Evolutionary conservation across 306 rosid species (phyloP).

Genomic region (Sechiopsis laciniata): DNA sequence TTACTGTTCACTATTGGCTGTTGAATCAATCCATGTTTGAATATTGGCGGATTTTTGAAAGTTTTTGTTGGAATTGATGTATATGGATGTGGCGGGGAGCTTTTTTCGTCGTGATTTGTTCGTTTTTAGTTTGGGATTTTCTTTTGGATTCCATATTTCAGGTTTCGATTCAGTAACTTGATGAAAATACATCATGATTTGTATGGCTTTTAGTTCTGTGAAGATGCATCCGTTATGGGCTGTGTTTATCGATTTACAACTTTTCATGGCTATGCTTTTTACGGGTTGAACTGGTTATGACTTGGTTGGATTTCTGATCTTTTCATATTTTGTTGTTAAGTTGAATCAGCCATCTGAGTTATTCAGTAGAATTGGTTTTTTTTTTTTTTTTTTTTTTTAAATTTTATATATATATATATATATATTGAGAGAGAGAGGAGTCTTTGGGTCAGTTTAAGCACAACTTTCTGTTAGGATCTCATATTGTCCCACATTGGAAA

Average conservation of each 20-base stretch:
- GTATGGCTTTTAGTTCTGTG: background rate
- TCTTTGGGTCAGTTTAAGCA: too few relatives aligned
- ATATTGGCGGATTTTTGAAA: background rate
- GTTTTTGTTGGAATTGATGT: background rate
- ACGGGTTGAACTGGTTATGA: background rate
- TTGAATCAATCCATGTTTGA: background rate
- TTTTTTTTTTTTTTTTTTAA: too few relatives aligned
- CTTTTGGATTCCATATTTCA: background rate
- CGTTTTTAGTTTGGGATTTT: background rate
- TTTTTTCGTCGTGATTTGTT: background rate
- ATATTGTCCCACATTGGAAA: too few relatives aligned
- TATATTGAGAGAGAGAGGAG: too few relatives aligned
- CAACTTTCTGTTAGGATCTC: too few relatives aligned
- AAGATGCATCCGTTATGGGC: background rate
- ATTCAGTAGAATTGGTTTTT: too few relatives aligned
- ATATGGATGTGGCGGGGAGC: background rate
- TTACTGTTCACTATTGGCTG: background rate
- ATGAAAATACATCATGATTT: background rate
- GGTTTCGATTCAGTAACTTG: background rate
- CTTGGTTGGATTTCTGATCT: background rate
- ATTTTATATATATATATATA: too few relatives aligned
- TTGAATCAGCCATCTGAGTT: conserved; percentile 12
- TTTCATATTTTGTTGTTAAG: background rate
- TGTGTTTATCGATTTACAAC: background rate
- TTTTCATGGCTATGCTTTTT: background rate